Base-by-base conservation (phyloP, 768 basidiomycete species). In the Obba rivulosa region DNA sequence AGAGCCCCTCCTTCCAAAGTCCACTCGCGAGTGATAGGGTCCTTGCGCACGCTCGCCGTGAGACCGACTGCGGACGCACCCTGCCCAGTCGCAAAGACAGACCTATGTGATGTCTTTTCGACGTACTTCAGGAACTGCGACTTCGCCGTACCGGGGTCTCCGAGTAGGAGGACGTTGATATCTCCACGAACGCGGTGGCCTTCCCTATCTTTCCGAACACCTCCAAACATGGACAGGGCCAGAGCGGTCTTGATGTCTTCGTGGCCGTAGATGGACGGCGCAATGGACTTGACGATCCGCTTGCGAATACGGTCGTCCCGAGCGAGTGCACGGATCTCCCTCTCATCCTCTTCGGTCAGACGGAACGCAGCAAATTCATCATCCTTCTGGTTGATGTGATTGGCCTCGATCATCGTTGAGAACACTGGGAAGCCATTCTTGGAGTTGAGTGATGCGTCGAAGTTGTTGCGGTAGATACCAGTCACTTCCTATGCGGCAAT, bases 341-440 rank as follows among this genome's bases (percentile, higher is more conserved):
- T 85, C 66, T 96, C 93, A 56, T 99, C 96, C 58, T 98, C 96
- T 64, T 98, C 95, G 0, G 94, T 97, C 20, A 99, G 77, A 23
- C 92, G 81, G 75, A 96, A 94, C 3, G 96, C 94, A n/a, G 96
- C 95, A 58, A 97, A 98, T 16, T 95, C 78, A 61, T 99, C 96
- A 68, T 98, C 95, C 67, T 98, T 98, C 75, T 98, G 97, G 74
- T 96, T 97, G 63, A 99, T 75, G 63, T 98, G 94, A 66, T 99
- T 99, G 16, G 94, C 96, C 65, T 98, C 96, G 49, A 99, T 87
- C 54, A 99, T 79, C 18, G 96, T 99, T 8, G 93, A 96, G 72
- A 99, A 99, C 25, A 99, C 96, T 2, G 96, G 96, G 72, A 99
- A 99, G 7, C 96, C 96, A 58, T 99, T 98, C 71, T 98, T 98